Evolutionary conservation across 768 basidiomycete genomes (phyloP).

Genomic region (Atractiella rhizophila): DNA sequence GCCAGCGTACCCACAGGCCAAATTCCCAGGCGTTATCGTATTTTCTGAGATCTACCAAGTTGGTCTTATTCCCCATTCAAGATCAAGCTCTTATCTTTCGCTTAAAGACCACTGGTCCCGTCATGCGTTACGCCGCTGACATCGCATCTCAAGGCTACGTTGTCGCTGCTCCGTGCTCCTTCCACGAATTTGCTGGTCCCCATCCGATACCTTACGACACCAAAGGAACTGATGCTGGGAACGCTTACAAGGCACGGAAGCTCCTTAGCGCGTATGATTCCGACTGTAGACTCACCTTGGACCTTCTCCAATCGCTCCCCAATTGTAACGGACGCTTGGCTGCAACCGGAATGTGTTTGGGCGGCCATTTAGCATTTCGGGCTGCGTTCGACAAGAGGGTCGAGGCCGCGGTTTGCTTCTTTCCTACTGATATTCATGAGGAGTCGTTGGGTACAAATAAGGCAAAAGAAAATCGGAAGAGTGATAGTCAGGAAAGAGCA

Average conservation of each 20-base stretch:
- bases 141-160: slow-evolving; percentile 20
- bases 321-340: slow-evolving; percentile 81
- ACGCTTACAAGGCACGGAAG: slow-evolving; percentile 85
- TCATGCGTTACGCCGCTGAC: slow-evolving; percentile 17
- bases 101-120: slow-evolving; percentile 6
- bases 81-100: no score
- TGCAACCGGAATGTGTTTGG: slow-evolving; percentile 72
- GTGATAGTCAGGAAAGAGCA: slow-evolving; percentile 49
- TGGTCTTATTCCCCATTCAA: not conserved
- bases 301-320: slow-evolving; percentile 40
- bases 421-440: slow-evolving; percentile 60
- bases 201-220: slow-evolving; percentile 68
- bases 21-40: slow-evolving; percentile 21
- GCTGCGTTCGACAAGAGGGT: slow-evolving; percentile 70
- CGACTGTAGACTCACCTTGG: slow-evolving; percentile 55
- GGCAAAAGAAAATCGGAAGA: no score
- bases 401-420: slow-evolving; percentile 68
- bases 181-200: slow-evolving; percentile 77
- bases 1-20: slow-evolving; percentile 23
- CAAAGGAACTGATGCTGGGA: slow-evolving; percentile 71
- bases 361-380: slow-evolving; percentile 38
- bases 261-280: slow-evolving; percentile 65
- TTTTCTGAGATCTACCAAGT: slow-evolving; percentile 14
- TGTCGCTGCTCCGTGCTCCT: slow-evolving; percentile 19
- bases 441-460: slow-evolving; percentile 56